Evolutionary conservation across 148 eudicot genomes (phyloP).

Genomic region (Rhododendron griersonianum): DNA sequence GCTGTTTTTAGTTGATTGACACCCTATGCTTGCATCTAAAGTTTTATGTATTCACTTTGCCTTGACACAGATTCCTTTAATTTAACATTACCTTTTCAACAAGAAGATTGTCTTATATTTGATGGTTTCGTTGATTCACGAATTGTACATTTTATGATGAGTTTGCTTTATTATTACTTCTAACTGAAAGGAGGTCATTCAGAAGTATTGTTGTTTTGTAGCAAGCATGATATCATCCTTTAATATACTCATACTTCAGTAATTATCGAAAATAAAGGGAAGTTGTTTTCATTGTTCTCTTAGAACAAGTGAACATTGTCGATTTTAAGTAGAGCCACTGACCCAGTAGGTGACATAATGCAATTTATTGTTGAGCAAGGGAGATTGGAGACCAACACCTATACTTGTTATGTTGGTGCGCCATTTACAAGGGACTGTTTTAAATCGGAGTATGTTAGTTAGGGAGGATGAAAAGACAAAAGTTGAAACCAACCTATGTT

Average conservation of each 20-base stretch:
- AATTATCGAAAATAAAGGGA: neutral
- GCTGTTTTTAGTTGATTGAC: neutral
- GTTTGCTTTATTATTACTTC: neutral
- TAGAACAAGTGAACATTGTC: neutral
- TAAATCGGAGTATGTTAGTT: neutral
- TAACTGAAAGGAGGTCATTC: neutral
- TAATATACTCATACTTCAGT: neutral
- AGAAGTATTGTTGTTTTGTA: neutral
- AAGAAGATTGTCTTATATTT: neutral
- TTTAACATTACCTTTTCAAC: neutral
- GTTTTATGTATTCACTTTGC: neutral
- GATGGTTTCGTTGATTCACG: neutral
- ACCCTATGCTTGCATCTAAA: neutral
- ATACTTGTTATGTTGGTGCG: neutral
- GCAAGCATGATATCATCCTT: neutral
- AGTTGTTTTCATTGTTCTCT: neutral
- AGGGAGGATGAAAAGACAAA: neutral
- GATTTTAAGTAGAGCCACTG: neutral
- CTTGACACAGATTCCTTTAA: neutral
- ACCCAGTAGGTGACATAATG: neutral
- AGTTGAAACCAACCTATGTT: neutral
- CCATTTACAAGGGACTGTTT: neutral
- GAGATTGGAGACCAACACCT: neutral
- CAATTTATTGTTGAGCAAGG: neutral
- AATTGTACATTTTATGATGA: neutral